Base-by-base conservation (phyloP, 2,329 filamentous ascomycete genomes). In the Pseudonectria foliicola region DNA sequence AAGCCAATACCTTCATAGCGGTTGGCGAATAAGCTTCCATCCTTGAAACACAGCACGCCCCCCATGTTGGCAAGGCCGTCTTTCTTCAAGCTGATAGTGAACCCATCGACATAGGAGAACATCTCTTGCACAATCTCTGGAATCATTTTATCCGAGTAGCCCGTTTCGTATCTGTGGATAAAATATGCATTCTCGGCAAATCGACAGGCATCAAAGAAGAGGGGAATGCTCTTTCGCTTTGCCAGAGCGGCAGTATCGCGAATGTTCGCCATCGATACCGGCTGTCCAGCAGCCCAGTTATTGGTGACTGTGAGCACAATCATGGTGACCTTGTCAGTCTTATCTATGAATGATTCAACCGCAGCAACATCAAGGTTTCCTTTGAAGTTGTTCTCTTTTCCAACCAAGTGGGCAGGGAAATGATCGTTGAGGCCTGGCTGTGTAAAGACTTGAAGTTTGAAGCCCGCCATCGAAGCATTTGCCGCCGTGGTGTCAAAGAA, bases 171-270 rank as follows among this genome's bases (percentile, higher is more conserved):
- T 6, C 41, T 26, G 7, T 43, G 42, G 23, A 53, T 50, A 29
- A 51, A 52, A 25, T 33, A 39, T 4, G 46, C 43, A 31, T 52
- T 53, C 21, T 52, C 50, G 1, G 49, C 49, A 31, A 53, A 52
- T 3, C 48, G 44, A 13, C 47, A 49, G 4, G 49, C 42, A 18
- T 53, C 49, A 34, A 48, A 50, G 23, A 53, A 48, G 0, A 50
- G 25, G 6, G 49, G 50, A 15, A 53, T 40, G 3, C 24, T 12
- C 7, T 44, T 28, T 1, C 31, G n/a, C 5, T 25, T 42, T 2
- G 45, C 43, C 3, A 50, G 21, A 3, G 31, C 28, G 3, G 40
- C 37, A 6, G 42, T 37, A 7, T 33, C 38, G 3, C 39, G 36
- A 29, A 52, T 50, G 33, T 53, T 53, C 4, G 27, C 44, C 45